Conservation (phyloP, 441 rosid species). For the Pelargonium citronellum region DNA sequence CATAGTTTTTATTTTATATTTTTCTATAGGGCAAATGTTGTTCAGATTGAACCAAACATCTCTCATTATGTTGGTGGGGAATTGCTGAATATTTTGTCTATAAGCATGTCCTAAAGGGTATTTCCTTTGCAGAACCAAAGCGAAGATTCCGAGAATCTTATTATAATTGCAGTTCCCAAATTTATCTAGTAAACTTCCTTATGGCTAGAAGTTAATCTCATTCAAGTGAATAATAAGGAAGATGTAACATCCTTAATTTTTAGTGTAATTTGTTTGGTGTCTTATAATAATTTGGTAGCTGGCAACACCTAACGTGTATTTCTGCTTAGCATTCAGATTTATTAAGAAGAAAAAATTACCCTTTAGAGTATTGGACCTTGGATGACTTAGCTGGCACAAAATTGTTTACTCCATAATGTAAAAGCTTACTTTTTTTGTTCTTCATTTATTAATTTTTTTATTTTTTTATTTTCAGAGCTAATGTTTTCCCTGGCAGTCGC, state of each 20-base stretch:
- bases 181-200: not conserved
- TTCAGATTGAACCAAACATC: not conserved
- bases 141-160: not conserved
- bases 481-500: not conserved
- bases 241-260: too few species aligned
- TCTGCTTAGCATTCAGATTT: not conserved
- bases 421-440: not conserved
- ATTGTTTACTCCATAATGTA: slow-evolving; percentile 5
- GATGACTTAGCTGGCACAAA: not conserved
- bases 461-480: not conserved
- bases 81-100: not conserved
- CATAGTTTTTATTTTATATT: not conserved
- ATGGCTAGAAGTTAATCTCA: not conserved
- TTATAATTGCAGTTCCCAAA: not conserved
- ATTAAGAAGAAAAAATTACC: not conserved
- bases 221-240: too few species aligned
- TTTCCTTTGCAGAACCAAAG: not conserved
- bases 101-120: not conserved
- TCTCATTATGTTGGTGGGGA: not conserved
- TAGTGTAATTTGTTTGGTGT: not conserved
- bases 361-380: not conserved
- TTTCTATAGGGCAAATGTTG: not conserved
- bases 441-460: not conserved
- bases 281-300: not conserved
- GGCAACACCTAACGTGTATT: not conserved